Base-by-base conservation (phyloP, 2,329 filamentous ascomycete species). In the Claviceps monticola region DNA sequence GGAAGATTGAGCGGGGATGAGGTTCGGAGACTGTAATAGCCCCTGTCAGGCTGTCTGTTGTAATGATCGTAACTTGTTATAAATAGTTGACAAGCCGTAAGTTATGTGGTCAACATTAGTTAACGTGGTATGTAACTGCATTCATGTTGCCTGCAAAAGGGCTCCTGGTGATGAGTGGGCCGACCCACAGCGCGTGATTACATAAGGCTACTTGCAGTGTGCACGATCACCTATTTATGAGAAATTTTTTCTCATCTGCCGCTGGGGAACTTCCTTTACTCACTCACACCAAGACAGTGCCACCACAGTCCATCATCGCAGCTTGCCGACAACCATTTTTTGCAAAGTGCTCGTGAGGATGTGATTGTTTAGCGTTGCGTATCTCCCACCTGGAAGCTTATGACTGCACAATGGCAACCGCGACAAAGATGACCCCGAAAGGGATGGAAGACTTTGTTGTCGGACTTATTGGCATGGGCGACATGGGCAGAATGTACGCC, bases 401-500 rank as follows among this genome's bases (percentile, higher is more conserved):
- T 51, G 59, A 2, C 8, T 36, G 9, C 36, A 34, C 47, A 55
- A 68, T 69, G 66, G 58, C 61, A 51, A 58, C 60, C 49, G 45
- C 54, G 26, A 52, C 54, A 41, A 54, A 53, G 45, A 43, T 59
- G 46, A 54, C 69, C 56, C 71, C 71, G 17, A 55, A 61, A 14
- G 71, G 63, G 57, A 80, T 80, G 83, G 79, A 83, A 60, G 74
- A 78, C 63, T 88, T 88, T 66, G 81, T 84, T 56, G 79, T 98
- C 59, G 93, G 93, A 59, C 86, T 98, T 64, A 98, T 98, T 66
- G 93, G 93, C 55, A 96, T 98, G 90, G 93, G 93, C 58, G 91
- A 96, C 64, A 98, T 98, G 93, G 93, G 93, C 63, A 95, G 85
- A 78, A 94, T 98, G 88, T 98, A 98, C 69, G 88, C 93, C 63